These are phyloP conservation scores for Uncinocarpus reesii DNA, from an alignment of 2,329 filamentous ascomycete species.

Conservation along the genomic window DNA sequence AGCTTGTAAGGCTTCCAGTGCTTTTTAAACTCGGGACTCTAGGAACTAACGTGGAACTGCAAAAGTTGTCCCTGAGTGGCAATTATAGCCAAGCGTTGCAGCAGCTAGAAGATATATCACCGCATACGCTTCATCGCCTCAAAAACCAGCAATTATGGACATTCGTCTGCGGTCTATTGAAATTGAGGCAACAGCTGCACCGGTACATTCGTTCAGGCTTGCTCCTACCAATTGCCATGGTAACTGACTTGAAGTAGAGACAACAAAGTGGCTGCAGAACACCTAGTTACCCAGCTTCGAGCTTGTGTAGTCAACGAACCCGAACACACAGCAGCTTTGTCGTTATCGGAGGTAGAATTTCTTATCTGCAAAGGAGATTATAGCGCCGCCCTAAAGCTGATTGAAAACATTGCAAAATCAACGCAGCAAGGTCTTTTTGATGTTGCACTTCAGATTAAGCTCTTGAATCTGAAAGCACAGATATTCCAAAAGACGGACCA, in stretches of 20 bases:
- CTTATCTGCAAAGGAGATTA: slow-evolving; percentile 46
- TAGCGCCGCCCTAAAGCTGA: slow-evolving; percentile 42
- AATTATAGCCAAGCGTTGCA: slow-evolving; percentile 58
- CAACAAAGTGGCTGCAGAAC: slow-evolving; percentile 47
- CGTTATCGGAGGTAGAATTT: slow-evolving; percentile 51
- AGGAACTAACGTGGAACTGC: slow-evolving; percentile 2
- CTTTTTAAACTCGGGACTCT: too few species aligned
- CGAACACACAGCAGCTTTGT: slow-evolving; percentile 50
- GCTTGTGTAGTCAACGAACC: slow-evolving; percentile 45
- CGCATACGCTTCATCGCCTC: slow-evolving; percentile 56
- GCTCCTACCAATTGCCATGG: neutral
- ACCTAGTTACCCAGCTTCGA: slow-evolving; percentile 49
- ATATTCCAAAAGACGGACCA: slow-evolving; percentile 59
- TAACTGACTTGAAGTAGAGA: slow-evolving; percentile 33
- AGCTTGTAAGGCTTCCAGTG: too few species aligned
- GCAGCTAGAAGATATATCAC: slow-evolving; percentile 50
- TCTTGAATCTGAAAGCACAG: slow-evolving; percentile 62
- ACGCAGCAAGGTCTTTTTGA: slow-evolving; percentile 49
- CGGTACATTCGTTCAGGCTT: slow-evolving; percentile 25
- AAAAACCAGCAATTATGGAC: slow-evolving; percentile 58
- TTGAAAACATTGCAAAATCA: slow-evolving; percentile 45
- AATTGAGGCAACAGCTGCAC: slow-evolving; percentile 34
- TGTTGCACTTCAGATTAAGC: slow-evolving; percentile 56
- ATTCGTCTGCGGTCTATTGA: slow-evolving; percentile 36
- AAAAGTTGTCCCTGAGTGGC: slow-evolving; percentile 52